These are phyloP conservation scores for Arthrobotrys megalospora DNA, from an alignment of 2,329 filamentous ascomycete species.

Conservation along the genomic window DNA sequence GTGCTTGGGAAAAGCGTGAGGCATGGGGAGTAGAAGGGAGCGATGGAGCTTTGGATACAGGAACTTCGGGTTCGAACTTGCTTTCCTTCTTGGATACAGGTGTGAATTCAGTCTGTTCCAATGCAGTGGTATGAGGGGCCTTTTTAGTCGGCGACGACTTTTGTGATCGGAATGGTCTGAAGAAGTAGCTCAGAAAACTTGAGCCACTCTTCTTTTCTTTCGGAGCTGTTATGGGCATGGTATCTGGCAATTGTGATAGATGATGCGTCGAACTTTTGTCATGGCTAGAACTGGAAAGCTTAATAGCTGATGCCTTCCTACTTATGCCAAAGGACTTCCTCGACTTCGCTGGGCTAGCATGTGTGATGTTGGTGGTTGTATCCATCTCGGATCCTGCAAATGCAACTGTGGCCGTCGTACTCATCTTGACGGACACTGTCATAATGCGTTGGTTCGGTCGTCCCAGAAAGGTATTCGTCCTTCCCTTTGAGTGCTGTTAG, in stretches of 20 bases:
- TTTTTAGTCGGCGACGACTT: slow-evolving; percentile 49
- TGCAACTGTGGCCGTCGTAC: slow-evolving; percentile 56
- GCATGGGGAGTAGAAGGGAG: slow-evolving; percentile 50
- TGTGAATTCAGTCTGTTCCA: slow-evolving; percentile 42
- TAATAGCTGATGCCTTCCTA: slow-evolving; percentile 58
- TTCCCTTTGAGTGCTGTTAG: slow-evolving; percentile 40
- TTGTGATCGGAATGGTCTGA: slow-evolving; percentile 59
- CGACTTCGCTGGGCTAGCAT: slow-evolving; percentile 54
- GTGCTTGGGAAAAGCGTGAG: slow-evolving; percentile 57
- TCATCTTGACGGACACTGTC: slow-evolving; percentile 55
- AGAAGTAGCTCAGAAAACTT: slow-evolving; percentile 56
- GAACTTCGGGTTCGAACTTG: slow-evolving; percentile 49
- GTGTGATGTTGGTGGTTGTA: slow-evolving; percentile 37
- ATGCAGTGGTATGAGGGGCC: slow-evolving; percentile 43
- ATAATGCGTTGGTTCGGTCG: slow-evolving; percentile 42
- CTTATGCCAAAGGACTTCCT: slow-evolving; percentile 61
- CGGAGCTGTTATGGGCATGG: slow-evolving; percentile 37
- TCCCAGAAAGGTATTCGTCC: slow-evolving; percentile 30
- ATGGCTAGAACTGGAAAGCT: slow-evolving; percentile 32
- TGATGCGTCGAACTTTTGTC: slow-evolving; percentile 40
- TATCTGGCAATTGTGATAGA: slow-evolving; percentile 24
- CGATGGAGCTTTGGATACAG: slow-evolving; percentile 44
- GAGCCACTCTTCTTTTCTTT: slow-evolving; percentile 55
- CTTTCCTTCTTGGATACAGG: slow-evolving; percentile 35
- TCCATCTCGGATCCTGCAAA: slow-evolving; percentile 61